Base-by-base conservation (phyloP, 2,329 filamentous ascomycete genomes). In the Ophiostoma pallidulum region DNA sequence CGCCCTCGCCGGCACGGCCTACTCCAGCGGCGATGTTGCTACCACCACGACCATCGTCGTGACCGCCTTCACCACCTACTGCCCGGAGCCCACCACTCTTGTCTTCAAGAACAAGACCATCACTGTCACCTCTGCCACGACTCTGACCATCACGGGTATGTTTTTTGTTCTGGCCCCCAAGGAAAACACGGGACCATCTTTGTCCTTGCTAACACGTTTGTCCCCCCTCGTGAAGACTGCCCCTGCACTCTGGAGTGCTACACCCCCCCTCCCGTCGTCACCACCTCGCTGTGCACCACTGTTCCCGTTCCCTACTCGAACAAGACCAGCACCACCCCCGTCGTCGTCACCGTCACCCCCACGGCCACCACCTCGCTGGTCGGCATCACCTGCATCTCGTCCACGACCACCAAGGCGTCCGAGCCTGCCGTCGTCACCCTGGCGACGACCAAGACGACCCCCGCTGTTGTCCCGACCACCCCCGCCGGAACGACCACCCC, bases 51-150 rank as follows among this genome's bases (percentile, higher is more conserved):
- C 53, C 29, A 9, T 45, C 22, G 69, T 78, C 54, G 75, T 86
- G 53, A 79, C 77, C 50, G 65, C 69, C 49, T 77, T 76, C 71
- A 80, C 75, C 67, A 88, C 83, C 61, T 86, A 74, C 77, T 88
- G 84, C 78, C 81, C 84, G n/a, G 69, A 61, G 57, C 65, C 83
- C 55, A 86, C 83, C 58, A 76, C 74, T 59, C 71, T 82, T 67
- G 74, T 73, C 61, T 71, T 65, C 67, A 71, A 75, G 64, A 84
- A 81, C 68, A 84, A 83, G 74, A 82, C 75, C 58, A 70, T 86
- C 66, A 80, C 79, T 56, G 45, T 53, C 45, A 56, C 53, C 18
- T 33, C 40, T 16, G 48, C 53, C 48, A 51, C 55, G 22, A 55
- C 54, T 39, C 43, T 54, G 36, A 57, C 53, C 49, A 56, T 55